Percentiles rank a stretch among this genome's conserved stretches.
These are phyloP conservation scores for Areca catechu DNA, from an alignment of 176 grass and related monocot genomes.

Conservation along the genomic window DNA sequence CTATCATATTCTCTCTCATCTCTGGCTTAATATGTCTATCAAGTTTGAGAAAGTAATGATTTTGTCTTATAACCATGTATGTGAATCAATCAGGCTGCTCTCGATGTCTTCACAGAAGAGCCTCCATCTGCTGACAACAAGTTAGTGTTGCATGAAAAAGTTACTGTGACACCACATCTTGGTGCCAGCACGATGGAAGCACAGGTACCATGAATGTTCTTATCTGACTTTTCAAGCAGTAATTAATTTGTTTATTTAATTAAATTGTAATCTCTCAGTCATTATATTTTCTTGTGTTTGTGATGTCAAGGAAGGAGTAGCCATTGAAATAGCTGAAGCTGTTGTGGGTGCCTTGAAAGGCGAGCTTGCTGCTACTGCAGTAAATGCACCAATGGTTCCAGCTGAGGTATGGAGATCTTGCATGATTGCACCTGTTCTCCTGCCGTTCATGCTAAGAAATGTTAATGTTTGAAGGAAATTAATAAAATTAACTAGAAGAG, in stretches of 20 bases:
- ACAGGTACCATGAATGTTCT: constrained; percentile 45
- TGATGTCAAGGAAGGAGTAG: constrained; percentile 67
- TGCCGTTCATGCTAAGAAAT: too few relatives aligned
- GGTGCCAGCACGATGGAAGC: constrained; percentile 88
- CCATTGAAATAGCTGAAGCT: constrained; percentile 93
- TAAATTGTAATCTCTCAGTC: background rate
- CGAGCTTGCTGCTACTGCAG: constrained; percentile 79
- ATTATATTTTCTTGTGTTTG: background rate
- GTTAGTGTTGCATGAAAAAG: constrained; percentile 77
- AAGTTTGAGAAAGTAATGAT: too few relatives aligned
- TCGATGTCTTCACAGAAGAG: constrained; percentile 84
- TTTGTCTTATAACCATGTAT: too few relatives aligned
- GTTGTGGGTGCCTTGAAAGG: constrained; percentile 88
- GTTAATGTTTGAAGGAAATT: too few relatives aligned
- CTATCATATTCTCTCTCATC: too few relatives aligned
- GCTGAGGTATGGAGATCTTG: constrained; percentile 42
- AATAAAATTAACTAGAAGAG: too few relatives aligned
- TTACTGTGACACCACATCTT: constrained; percentile 84
- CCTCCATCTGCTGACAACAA: constrained; percentile 64
- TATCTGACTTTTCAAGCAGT: too few relatives aligned
- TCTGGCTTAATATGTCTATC: too few relatives aligned
- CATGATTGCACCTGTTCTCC: too few relatives aligned
- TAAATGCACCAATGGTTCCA: constrained; percentile 86
- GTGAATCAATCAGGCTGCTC: constrained; percentile 47
- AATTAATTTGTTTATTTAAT: too few relatives aligned